A percentile compares a stretch with the other conserved stretches of the same genome.
Conservation (phyloP, 345 rosid species). For the Populus nigra region DNA sequence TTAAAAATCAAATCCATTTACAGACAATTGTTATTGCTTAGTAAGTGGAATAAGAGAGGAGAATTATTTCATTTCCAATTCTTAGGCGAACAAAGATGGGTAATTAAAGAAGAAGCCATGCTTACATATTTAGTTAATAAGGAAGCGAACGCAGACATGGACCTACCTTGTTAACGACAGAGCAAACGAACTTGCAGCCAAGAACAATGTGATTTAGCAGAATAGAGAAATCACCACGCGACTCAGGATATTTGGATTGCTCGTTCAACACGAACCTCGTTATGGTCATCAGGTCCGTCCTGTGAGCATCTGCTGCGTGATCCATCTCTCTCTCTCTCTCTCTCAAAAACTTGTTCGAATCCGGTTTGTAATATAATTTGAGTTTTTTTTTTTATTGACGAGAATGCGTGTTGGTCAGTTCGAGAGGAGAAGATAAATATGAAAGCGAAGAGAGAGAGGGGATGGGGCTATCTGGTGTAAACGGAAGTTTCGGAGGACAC, state of each 20-base stretch:
- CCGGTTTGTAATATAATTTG: neutral
- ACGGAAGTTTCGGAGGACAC: slow-evolving; percentile 45
- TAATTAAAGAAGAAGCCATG: neutral
- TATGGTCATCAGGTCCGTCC: slow-evolving; percentile 97
- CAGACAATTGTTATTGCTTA: neutral
- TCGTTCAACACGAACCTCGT: slow-evolving; percentile 83
- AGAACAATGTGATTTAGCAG: slow-evolving; percentile 90
- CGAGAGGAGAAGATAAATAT: slow-evolving; percentile 7
- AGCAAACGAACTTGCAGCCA: slow-evolving; percentile 98
- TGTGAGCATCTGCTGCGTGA: slow-evolving; percentile 76
- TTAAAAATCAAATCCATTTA: neutral
- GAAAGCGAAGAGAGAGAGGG: too few species aligned
- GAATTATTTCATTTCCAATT: neutral
- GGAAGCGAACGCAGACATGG: neutral
- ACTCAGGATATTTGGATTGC: slow-evolving; percentile 87
- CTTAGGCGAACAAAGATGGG: neutral
- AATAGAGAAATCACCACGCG: slow-evolving; percentile 95
- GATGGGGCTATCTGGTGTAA: slow-evolving; percentile 22
- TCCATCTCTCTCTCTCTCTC: slow-evolving; percentile 49
- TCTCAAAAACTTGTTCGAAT: neutral
- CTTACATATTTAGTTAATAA: neutral
- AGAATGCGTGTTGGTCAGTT: neutral
- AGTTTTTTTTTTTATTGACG: neutral
- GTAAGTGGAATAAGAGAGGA: neutral
- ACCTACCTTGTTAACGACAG: slow-evolving; percentile 82